Evolutionary conservation across 2,329 filamentous ascomycete species (phyloP).

Genomic region (Scedosporium aurantiacum): DNA sequence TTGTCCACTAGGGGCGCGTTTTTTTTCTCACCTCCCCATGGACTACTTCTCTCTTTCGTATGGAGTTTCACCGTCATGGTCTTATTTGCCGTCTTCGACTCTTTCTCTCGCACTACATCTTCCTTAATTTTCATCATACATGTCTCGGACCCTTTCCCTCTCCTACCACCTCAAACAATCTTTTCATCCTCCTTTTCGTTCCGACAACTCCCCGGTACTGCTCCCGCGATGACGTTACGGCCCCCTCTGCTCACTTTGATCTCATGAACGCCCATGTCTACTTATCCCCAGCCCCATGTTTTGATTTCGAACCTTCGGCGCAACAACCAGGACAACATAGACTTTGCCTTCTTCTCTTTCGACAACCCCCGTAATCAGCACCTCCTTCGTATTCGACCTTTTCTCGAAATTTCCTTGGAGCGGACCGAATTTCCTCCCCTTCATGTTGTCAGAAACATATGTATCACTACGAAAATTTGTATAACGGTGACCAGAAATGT

Average conservation of each 20-base stretch:
- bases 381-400: neutral
- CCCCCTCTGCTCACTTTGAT: neutral
- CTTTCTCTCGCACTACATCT: neutral
- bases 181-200: neutral
- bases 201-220: neutral
- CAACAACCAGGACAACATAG: neutral
- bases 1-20: neutral
- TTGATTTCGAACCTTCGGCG: neutral
- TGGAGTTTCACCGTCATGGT: neutral
- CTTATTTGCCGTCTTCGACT: neutral
- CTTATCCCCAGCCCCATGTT: neutral
- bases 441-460: neutral
- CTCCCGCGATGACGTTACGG: constrained; percentile 2
- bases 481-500: too few species aligned
- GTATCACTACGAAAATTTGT: neutral
- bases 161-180: neutral
- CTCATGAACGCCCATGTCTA: neutral
- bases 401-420: neutral
- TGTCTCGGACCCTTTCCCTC: neutral
- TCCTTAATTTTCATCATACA: neutral
- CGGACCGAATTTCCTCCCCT: neutral
- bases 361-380: neutral
- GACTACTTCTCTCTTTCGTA: neutral
- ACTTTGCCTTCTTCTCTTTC: neutral
- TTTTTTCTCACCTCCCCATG: neutral